Evolutionary conservation across 257 asterid genomes (phyloP), one percentile per base, ranked within the genome.

Genomic region (Solanum etuberosum): DNA sequence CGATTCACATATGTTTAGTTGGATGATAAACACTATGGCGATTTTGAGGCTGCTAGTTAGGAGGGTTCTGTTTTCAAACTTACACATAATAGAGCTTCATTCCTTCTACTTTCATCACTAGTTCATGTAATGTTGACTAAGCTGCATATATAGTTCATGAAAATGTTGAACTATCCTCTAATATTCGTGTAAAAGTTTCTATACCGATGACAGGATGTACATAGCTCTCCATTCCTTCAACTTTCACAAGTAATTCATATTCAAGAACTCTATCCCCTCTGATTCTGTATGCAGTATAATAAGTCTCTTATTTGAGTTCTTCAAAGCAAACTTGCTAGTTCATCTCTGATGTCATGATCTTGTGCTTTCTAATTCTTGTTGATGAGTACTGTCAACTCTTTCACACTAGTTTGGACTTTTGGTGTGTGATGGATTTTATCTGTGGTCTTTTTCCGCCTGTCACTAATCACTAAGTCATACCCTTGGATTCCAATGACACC

Each of bases 361-460:
- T 90, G 91, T 83, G 80, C 84, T 92, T 93, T 95, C 86, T 94
- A 78, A 32, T 88, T 88, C 61, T 89, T 94, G 96, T 95, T 93
- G 91, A 94, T 95, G 61, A 92, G 90, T 59, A 93, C 86, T 31
- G 98, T 97, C 89, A 93, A 87, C 2, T 90, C 98, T 92, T 97
- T 95, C 76, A 92, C 88, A 90, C 92, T 87, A 43, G 97, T 92
- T 71, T 73, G 61, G 9, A 51, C n/a, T 51, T 51, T 51, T 6
- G 82, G 48, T 21, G 20, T 73, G 48, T 21, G 3, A 3, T 35
- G 48, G 51, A 35, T 35, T 72, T 20, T 5, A 72, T 72, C 46
- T 42, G 3, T 72, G 27, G 80, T 34, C 48, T 20, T 72, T 72
- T 32, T 10, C 9, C 3, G 10, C 5, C 31, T 21, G 1, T 37